These are phyloP conservation scores for Kwoniella pini DNA, from an alignment of 768 basidiomycete genomes.

Conservation along the genomic window DNA sequence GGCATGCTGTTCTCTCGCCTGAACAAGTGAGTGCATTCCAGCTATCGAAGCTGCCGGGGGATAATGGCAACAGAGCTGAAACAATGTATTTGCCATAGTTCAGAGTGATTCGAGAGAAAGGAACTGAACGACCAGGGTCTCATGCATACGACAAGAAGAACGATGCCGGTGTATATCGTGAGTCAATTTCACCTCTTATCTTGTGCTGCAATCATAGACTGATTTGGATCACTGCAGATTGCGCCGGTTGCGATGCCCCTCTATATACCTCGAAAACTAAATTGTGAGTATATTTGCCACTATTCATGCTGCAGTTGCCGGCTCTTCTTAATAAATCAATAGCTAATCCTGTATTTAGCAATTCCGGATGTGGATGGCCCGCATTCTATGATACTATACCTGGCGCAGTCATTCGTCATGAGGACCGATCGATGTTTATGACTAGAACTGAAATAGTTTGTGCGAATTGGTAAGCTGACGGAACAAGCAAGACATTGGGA, in stretches of 20 bases:
- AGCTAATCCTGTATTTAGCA: slow-evolving; percentile 40
- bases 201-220: too few species aligned
- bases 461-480: slow-evolving; percentile 63
- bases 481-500: not conserved
- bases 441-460: slow-evolving; percentile 81
- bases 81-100: slow-evolving; percentile 69
- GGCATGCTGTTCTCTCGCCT: slow-evolving; percentile 75
- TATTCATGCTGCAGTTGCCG: not conserved
- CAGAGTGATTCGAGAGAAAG: slow-evolving; percentile 78
- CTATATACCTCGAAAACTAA: slow-evolving; percentile 87
- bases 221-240: slow-evolving; percentile 57
- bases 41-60: not conserved
- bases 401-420: slow-evolving; percentile 75
- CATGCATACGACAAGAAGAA: slow-evolving; percentile 75
- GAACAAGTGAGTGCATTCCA: slow-evolving; percentile 66
- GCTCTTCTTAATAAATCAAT: not conserved
- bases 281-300: slow-evolving; percentile 58
- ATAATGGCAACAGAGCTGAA: slow-evolving; percentile 6
- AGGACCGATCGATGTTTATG: slow-evolving; percentile 69
- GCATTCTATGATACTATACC: slow-evolving; percentile 95
- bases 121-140: slow-evolving; percentile 75
- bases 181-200: slow-evolving; percentile 8
- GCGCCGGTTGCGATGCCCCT: slow-evolving; percentile 77
- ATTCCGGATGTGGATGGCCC: slow-evolving; percentile 96
- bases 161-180: slow-evolving; percentile 67